Base-by-base conservation (phyloP, 2,329 filamentous ascomycete genomes). In the Calonectria hawksworthii region DNA sequence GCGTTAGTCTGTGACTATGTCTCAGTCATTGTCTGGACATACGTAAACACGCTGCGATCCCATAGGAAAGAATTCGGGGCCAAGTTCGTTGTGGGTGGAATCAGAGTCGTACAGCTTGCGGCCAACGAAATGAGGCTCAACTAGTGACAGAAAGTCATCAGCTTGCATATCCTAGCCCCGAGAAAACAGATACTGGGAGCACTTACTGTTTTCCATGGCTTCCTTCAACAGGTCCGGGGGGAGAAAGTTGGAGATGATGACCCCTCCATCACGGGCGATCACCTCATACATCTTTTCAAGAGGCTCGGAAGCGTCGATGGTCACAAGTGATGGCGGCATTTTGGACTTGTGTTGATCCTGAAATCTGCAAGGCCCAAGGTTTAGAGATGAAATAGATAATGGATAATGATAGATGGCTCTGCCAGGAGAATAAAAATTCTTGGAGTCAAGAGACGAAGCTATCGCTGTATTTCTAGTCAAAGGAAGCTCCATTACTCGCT, bases 41-140 rank as follows among this genome's bases (percentile, higher is more conserved):
- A 61, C 54, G n/a, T 61, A 61, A 36, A 61, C 32, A 26, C 54
- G 54, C 32, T 61, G 54, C n/a, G 54, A 61, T n/a, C 54, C 54
- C 32, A 38, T 36, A 5, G 54, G 54, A 13, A 61, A 61, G 54
- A 61, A 61, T 5, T 61, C 54, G 10, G 54, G 10, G n/a, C 54
- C 54, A 7, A 61, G 54, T 9, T 61, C 54, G n/a, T 38, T 38
- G n/a, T 61, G 54, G 7, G 54, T 36, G 9, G 54, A 61, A 23
- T 38, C 38, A 0, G 54, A 61, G 32, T 38, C 32, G 34, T 61
- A 61, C 13, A 61, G 10, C 54, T 61, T 61, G 54, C 54, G 54
- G 14, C 54, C 54, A 16, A 36, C 54, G 21, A 61, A 36, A 34
- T 61, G n/a, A 36, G 54, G 54, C 21, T 61, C 54, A 38, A 61